These are phyloP conservation scores for Wickerhamomyces rabaulensis DNA, from an alignment of 805 yeast species.

Conservation along the genomic window DNA sequence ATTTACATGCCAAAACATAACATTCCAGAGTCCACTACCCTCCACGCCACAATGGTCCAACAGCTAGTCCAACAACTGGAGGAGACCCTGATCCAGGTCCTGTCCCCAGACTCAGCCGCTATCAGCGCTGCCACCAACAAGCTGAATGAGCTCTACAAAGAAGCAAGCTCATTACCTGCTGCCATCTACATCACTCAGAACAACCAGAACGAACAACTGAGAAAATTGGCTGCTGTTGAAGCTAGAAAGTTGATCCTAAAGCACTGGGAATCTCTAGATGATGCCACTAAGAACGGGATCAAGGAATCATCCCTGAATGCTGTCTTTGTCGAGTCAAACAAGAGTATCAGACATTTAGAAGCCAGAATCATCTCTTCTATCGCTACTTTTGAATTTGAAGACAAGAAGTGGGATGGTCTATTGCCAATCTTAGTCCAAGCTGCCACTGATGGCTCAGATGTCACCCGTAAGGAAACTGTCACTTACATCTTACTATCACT, in stretches of 20 bases:
- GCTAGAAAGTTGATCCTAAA: conserved; percentile 74
- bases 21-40: not conserved
- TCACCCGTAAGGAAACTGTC: conserved; percentile 72
- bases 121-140: conserved; percentile 79
- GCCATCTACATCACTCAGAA: conserved; percentile 75
- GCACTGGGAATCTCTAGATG: conserved; percentile 56
- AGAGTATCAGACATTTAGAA: conserved; percentile 76
- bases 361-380: conserved; percentile 88
- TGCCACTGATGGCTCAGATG: conserved; percentile 44
- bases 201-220: conserved; percentile 63
- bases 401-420: conserved; percentile 69
- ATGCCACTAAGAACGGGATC: conserved; percentile 49
- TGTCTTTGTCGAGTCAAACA: conserved; percentile 58
- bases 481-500: conserved; percentile 73
- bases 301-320: conserved; percentile 62
- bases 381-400: conserved; percentile 69
- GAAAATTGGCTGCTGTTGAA: conserved; percentile 95
- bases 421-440: conserved; percentile 67
- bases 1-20: not conserved
- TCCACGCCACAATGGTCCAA: conserved; percentile 36
- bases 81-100: conserved; percentile 70
- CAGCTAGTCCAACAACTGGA: conserved; percentile 68
- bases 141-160: conserved; percentile 68
- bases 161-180: conserved; percentile 71
- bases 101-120: conserved; percentile 74